Conservation (phyloP, 352 stramenopile genomes). For the Phytophthora citrophthora region DNA sequence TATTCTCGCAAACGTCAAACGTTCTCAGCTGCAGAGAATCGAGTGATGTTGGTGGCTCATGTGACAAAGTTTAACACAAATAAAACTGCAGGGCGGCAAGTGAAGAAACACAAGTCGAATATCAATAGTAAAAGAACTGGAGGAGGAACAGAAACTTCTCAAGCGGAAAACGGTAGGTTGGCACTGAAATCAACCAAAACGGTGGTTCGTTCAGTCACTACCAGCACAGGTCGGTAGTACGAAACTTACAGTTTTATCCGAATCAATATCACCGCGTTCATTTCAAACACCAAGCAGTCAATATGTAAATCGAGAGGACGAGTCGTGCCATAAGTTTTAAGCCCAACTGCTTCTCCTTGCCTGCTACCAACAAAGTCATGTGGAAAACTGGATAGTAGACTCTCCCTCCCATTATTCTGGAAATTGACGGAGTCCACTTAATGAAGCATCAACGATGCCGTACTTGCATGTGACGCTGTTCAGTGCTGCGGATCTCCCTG, state of each 20-base stretch:
- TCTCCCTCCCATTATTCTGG: neutral
- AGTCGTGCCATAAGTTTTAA: neutral
- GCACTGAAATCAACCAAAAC: constrained; percentile 21
- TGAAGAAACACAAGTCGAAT: neutral
- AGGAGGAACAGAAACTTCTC: constrained; percentile 19
- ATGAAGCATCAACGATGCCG: neutral
- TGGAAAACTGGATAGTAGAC: neutral
- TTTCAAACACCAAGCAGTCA: too few relatives aligned
- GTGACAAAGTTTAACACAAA: constrained; percentile 50
- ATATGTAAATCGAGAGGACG: neutral
- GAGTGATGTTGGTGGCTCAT: constrained; percentile 49
- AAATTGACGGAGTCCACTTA: neutral
- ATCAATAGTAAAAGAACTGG: constrained; percentile 14
- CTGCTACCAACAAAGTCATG: neutral
- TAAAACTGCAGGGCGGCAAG: constrained; percentile 11
- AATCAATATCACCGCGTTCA: too few relatives aligned
- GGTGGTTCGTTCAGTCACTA: neutral
- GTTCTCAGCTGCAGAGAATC: constrained; percentile 49
- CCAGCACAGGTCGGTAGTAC: neutral
- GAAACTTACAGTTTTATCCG: too few relatives aligned
- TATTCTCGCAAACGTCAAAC: constrained; percentile 45
- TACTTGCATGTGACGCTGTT: neutral
- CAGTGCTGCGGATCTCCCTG: neutral
- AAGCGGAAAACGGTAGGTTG: constrained; percentile 12
- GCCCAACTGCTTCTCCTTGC: neutral